These are phyloP conservation scores for Scenedesmus sp. DNA, from an alignment of 163 green algal genomes.

Conservation along the genomic window DNA sequence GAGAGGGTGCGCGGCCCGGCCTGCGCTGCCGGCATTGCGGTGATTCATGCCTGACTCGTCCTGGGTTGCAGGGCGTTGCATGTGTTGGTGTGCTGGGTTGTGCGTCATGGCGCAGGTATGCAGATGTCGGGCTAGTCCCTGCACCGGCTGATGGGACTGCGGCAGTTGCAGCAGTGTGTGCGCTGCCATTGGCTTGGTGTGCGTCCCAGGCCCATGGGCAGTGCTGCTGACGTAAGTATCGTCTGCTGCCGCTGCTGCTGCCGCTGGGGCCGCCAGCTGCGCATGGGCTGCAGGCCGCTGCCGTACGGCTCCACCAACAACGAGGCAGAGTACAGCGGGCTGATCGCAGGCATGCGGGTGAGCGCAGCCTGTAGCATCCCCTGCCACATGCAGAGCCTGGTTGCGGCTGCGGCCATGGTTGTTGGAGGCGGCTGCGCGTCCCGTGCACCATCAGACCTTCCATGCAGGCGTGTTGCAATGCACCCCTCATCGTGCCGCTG, in stretches of 20 bases:
- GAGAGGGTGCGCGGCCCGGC: neutral
- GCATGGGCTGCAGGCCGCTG: conserved; percentile 34
- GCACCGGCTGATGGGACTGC: too few species aligned
- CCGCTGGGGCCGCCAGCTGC: conserved; percentile 17
- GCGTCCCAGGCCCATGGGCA: neutral
- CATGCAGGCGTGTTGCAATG: neutral
- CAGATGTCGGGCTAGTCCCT: too few species aligned
- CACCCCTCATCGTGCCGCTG: neutral
- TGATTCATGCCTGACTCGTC: too few species aligned
- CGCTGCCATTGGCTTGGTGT: neutral
- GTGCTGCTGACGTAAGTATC: neutral
- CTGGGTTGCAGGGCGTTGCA: too few species aligned
- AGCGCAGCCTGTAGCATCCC: neutral
- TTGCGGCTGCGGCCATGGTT: neutral
- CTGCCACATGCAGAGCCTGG: too few species aligned
- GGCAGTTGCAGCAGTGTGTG: neutral
- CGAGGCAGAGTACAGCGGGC: conserved; percentile 46
- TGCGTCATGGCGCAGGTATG: too few species aligned
- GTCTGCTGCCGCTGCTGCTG: conserved; percentile 1
- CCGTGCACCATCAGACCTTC: neutral
- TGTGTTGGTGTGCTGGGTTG: too few species aligned
- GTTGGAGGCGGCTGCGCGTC: too few species aligned
- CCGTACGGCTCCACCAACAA: conserved; percentile 39
- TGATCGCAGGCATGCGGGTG: conserved; percentile 42
- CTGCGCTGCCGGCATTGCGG: neutral